Conservation (phyloP, 2,329 filamentous ascomycete genomes). For the Diaporthe vaccinii region DNA sequence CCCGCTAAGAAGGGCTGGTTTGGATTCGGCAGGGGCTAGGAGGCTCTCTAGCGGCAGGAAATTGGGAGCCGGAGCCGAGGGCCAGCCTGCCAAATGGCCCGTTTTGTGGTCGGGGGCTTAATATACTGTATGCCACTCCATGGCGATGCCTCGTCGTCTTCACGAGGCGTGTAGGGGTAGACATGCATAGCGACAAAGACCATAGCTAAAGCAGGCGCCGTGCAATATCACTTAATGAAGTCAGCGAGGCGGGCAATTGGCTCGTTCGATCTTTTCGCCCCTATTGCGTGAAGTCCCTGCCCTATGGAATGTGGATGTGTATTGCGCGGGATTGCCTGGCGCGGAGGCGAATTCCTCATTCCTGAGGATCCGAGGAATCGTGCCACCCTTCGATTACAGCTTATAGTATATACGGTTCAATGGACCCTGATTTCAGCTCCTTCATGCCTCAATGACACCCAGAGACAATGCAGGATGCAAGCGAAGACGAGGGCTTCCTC, state of each 20-base stretch:
- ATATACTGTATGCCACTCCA: slow-evolving; percentile 6
- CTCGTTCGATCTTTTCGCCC: neutral
- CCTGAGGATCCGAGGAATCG: neutral
- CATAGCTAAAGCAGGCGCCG: neutral
- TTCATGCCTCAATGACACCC: neutral
- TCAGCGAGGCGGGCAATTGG: neutral
- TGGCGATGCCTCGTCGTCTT: slow-evolving; percentile 13
- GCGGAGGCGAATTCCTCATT: slow-evolving; percentile 19
- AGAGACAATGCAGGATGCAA: slow-evolving; percentile 29
- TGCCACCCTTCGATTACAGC: neutral
- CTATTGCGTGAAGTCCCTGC: neutral
- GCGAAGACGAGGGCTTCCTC: slow-evolving; percentile 37
- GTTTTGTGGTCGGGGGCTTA: neutral
- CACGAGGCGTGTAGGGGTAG: neutral
- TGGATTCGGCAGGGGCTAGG: slow-evolving; percentile 71
- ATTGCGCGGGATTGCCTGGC: slow-evolving; percentile 6
- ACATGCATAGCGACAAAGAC: slow-evolving; percentile 10
- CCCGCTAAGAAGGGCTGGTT: slow-evolving; percentile 82
- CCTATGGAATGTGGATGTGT: slow-evolving; percentile 22
- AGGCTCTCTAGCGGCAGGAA: slow-evolving; percentile 33
- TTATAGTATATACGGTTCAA: neutral
- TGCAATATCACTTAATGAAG: neutral
- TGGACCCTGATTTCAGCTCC: neutral
- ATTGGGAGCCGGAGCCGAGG: slow-evolving; percentile 12
- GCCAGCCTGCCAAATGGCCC: neutral